These are phyloP conservation scores for Chrysosporium queenslandicum DNA, from an alignment of 2,329 filamentous ascomycete genomes.

Conservation along the genomic window DNA sequence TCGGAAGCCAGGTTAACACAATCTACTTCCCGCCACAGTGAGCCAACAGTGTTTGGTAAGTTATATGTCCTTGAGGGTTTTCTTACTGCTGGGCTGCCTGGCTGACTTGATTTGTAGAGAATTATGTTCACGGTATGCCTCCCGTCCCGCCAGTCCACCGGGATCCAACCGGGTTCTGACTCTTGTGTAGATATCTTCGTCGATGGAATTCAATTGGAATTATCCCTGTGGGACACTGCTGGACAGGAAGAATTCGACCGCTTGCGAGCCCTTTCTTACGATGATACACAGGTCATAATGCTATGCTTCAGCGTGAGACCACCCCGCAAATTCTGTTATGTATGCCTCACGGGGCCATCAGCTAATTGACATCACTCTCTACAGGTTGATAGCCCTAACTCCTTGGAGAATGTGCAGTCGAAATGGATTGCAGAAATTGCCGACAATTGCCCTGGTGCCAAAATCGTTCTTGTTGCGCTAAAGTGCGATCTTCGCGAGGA, in stretches of 20 bases:
- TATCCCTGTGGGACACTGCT: constrained; percentile 96
- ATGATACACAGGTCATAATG: constrained; percentile 97
- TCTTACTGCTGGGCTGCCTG: neutral
- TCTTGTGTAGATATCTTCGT: constrained; percentile 75
- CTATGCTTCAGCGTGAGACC: constrained; percentile 74
- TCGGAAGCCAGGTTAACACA: constrained; percentile 13
- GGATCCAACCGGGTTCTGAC: neutral
- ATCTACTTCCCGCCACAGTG: constrained; percentile 38
- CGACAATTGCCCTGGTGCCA: constrained; percentile 92
- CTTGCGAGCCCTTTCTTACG: constrained; percentile 88
- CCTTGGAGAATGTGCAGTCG: constrained; percentile 93
- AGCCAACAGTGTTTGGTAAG: constrained; percentile 81
- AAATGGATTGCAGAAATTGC: constrained; percentile 98
- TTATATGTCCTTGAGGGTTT: neutral
- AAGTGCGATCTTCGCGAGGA: constrained; percentile 92
- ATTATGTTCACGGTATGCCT: constrained; percentile 84
- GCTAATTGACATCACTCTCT: neutral
- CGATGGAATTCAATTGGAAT: constrained; percentile 90
- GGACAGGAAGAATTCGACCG: constrained; percentile 99
- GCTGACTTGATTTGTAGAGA: constrained; percentile 50
- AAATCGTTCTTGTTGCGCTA: constrained; percentile 85
- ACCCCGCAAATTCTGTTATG: neutral
- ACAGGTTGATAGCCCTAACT: constrained; percentile 82
- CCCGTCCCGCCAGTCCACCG: neutral
- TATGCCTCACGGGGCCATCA: neutral